Evolutionary conservation across 768 basidiomycete genomes (phyloP).

Genomic region (Trichaptum fuscoviolaceum): DNA sequence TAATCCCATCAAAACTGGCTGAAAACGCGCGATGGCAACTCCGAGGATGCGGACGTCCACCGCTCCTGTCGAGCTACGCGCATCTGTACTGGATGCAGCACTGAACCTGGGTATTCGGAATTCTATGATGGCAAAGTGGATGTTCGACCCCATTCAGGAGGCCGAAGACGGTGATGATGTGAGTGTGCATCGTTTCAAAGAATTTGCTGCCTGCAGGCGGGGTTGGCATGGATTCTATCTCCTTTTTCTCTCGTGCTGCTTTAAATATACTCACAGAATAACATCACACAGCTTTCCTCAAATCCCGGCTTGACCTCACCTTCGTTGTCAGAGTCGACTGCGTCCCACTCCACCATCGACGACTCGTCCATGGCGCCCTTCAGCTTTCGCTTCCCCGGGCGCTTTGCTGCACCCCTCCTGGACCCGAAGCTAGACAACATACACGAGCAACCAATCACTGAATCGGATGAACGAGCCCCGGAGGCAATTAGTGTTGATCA

Average conservation of each 20-base stretch:
- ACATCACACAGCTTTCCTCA: neutral
- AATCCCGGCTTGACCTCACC: neutral
- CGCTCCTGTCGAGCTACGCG: constrained; percentile 39
- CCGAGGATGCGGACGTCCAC: constrained; percentile 27
- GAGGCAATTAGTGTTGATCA: constrained; percentile 1
- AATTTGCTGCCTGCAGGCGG: constrained; percentile 1
- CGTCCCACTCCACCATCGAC: neutral
- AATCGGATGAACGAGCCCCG: neutral
- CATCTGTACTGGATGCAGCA: constrained; percentile 71
- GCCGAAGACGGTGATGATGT: constrained; percentile 50
- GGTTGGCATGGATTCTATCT: neutral
- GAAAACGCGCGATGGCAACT: neutral
- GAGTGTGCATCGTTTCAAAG: neutral
- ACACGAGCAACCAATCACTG: neutral
- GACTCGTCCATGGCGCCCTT: neutral
- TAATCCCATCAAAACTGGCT: neutral
- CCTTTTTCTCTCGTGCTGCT: constrained; percentile 1
- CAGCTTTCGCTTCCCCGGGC: neutral
- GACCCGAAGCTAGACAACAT: neutral
- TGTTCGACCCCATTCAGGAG: constrained; percentile 56
- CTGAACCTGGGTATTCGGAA: constrained; percentile 63
- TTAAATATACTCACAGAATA: constrained; percentile 1
- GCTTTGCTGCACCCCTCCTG: neutral
- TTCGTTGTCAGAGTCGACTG: neutral
- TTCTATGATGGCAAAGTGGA: constrained; percentile 61